Percentiles rank a stretch among this genome's conserved stretches.
These are phyloP conservation scores for Rostrohypoxylon terebratum DNA, from an alignment of 495 filamentous ascomycete genomes.

Conservation along the genomic window DNA sequence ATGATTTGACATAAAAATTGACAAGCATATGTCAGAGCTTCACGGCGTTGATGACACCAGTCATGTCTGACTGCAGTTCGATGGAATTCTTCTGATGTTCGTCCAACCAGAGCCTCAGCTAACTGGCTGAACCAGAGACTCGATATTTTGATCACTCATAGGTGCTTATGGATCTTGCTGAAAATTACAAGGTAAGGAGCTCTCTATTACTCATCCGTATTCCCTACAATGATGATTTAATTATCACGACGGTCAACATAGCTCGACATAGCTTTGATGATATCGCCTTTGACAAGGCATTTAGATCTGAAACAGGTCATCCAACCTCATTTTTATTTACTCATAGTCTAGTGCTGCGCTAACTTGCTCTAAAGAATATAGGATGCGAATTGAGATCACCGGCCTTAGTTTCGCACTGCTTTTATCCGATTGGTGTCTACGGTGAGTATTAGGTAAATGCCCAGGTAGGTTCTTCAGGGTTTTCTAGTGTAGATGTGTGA, in stretches of 20 bases:
- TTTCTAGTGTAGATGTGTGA: no score
- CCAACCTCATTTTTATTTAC: not conserved
- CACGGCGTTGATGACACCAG: constrained; percentile 70
- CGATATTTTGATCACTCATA: not conserved
- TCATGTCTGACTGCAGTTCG: constrained; percentile 57
- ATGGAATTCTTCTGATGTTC: constrained; percentile 22
- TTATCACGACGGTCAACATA: constrained; percentile 99
- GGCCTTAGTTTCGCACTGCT: not conserved
- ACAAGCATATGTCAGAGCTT: constrained; percentile 93
- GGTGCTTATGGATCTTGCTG: not conserved
- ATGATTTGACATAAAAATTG: constrained; percentile 75
- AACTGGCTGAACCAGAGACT: constrained; percentile 30
- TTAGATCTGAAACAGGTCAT: constrained; percentile 67
- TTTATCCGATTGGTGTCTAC: not conserved
- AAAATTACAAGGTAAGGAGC: constrained; percentile 30
- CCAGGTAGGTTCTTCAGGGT: not conserved
- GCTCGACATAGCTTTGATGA: constrained; percentile 83
- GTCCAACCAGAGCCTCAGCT: constrained; percentile 36
- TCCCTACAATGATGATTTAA: constrained; percentile 74
- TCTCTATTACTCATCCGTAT: not conserved
- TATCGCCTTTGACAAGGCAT: constrained; percentile 88
- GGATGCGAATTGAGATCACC: not conserved
- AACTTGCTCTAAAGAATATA: constrained; percentile 19
- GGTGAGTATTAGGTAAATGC: not conserved
- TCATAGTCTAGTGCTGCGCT: constrained; percentile 15